A percentile compares a stretch with the other conserved stretches of the same genome.
These are phyloP conservation scores for Leccinum subgranulosum DNA, from an alignment of 768 basidiomycete genomes.

Conservation along the genomic window DNA sequence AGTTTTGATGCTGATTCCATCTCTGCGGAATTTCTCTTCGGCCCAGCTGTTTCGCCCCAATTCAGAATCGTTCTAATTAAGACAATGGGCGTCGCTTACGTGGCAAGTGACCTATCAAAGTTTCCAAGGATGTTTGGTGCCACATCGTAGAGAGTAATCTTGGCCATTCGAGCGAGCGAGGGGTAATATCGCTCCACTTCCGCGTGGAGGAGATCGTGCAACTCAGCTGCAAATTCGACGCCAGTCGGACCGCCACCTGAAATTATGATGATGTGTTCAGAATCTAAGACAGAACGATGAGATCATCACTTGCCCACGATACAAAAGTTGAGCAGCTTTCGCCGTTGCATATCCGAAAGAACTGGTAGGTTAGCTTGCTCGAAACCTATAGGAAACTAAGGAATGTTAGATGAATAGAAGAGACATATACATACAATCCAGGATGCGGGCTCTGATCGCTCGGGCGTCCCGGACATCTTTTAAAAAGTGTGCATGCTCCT, in stretches of 20 bases:
- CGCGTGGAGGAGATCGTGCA: slow-evolving; percentile 71
- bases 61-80: slow-evolving; percentile 1
- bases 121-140: slow-evolving; percentile 70
- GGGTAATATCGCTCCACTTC: slow-evolving; percentile 66
- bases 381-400: slow-evolving; percentile 46
- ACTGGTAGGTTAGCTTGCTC: slow-evolving; percentile 85
- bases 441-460: slow-evolving; percentile 62
- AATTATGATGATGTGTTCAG: slow-evolving; percentile 3
- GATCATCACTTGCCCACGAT: slow-evolving; percentile 62
- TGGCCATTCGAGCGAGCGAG: slow-evolving; percentile 55
- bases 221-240: slow-evolving; percentile 80
- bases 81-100: slow-evolving; percentile 37
- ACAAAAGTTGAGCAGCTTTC: slow-evolving; percentile 79
- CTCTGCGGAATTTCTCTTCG: slow-evolving; percentile 65
- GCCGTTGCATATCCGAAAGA: slow-evolving; percentile 68
- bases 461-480: slow-evolving; percentile 79
- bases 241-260: slow-evolving; percentile 75
- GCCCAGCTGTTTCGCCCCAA: slow-evolving; percentile 47
- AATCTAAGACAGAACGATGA: background rate
- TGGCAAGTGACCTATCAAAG: slow-evolving; percentile 66
- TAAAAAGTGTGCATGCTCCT: slow-evolving; percentile 78
- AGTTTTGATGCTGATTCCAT: slow-evolving; percentile 71
- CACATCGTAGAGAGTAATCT: slow-evolving; percentile 81
- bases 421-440: slow-evolving; percentile 54
- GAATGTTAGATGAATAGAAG: background rate